Evolutionary conservation across 2,329 filamentous ascomycete species (phyloP).

Genomic region (Exophiala mesophila): DNA sequence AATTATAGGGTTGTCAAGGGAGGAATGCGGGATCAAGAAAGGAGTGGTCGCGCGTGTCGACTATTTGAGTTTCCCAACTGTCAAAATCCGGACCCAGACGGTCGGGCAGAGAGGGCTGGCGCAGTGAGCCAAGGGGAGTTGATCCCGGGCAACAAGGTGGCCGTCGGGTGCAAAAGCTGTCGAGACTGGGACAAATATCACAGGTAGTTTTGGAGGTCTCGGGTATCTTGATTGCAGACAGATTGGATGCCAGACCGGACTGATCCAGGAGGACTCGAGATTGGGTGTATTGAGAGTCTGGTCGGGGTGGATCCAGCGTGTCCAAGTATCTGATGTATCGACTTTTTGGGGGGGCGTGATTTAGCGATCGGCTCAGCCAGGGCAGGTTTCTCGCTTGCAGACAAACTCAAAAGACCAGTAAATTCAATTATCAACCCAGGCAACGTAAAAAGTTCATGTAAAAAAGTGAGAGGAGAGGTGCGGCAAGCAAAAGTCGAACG

Average conservation of each 20-base stretch:
- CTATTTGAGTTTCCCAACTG: constrained; percentile 24
- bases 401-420: neutral
- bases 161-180: neutral
- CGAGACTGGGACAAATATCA: constrained; percentile 9
- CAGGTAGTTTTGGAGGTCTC: constrained; percentile 22
- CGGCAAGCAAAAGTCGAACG: neutral
- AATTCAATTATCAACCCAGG: neutral
- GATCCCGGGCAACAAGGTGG: constrained; percentile 7
- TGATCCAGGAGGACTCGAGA: neutral
- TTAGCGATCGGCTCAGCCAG: neutral
- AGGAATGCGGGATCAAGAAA: constrained; percentile 20
- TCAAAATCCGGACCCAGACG: constrained; percentile 14
- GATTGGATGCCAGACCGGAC: constrained; percentile 18
- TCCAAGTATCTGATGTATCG: constrained; percentile 2
- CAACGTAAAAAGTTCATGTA: neutral
- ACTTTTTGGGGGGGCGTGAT: neutral
- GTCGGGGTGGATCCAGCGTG: neutral
- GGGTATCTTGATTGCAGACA: constrained; percentile 18
- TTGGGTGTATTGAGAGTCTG: neutral
- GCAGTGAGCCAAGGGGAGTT: constrained; percentile 12
- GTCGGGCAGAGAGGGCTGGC: too few species aligned
- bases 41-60: constrained; percentile 13
- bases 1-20: constrained; percentile 19
- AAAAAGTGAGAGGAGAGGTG: too few species aligned
- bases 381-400: neutral